These are phyloP conservation scores for Suhomyces xylopsoci DNA, from an alignment of 805 yeast genomes.

Conservation along the genomic window DNA sequence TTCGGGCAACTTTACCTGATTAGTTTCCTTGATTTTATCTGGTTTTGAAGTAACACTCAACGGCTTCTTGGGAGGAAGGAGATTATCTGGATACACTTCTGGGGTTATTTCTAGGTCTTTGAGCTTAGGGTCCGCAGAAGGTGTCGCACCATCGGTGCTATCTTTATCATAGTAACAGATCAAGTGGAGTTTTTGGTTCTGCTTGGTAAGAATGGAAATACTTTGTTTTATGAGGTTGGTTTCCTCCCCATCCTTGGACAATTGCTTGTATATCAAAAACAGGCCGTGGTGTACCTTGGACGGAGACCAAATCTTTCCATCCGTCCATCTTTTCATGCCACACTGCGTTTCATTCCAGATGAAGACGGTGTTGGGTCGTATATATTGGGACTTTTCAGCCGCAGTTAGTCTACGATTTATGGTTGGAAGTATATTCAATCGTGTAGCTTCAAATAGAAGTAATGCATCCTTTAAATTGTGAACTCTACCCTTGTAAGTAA, in stretches of 20 bases:
- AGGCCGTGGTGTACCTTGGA: conserved; percentile 48
- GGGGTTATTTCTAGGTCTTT: conserved; percentile 17
- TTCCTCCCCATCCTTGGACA: conserved; percentile 21
- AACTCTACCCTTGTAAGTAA: conserved; percentile 44
- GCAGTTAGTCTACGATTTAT: conserved; percentile 57
- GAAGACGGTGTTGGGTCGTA: conserved; percentile 58
- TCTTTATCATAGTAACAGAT: conserved; percentile 45
- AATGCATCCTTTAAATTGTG: conserved; percentile 60
- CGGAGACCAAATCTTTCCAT: conserved; percentile 71
- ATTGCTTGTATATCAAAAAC: conserved; percentile 52
- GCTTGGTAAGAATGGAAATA: conserved; percentile 53
- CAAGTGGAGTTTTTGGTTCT: conserved; percentile 53
- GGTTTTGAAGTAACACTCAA: background rate
- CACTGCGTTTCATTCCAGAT: conserved; percentile 73
- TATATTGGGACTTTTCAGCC: conserved; percentile 46
- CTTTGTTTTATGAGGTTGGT: conserved; percentile 59
- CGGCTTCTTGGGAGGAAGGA: background rate
- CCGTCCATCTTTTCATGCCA: conserved; percentile 77
- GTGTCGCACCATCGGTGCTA: conserved; percentile 7
- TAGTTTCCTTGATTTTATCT: background rate
- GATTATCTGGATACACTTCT: conserved; percentile 22
- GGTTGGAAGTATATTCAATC: conserved; percentile 54
- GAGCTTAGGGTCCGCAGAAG: conserved; percentile 24
- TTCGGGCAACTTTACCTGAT: background rate
- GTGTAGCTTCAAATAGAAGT: conserved; percentile 61